Evolutionary conservation across 768 basidiomycete genomes (phyloP), one percentile per base, ranked within the genome.

Genomic region (Panellus pusillus): DNA sequence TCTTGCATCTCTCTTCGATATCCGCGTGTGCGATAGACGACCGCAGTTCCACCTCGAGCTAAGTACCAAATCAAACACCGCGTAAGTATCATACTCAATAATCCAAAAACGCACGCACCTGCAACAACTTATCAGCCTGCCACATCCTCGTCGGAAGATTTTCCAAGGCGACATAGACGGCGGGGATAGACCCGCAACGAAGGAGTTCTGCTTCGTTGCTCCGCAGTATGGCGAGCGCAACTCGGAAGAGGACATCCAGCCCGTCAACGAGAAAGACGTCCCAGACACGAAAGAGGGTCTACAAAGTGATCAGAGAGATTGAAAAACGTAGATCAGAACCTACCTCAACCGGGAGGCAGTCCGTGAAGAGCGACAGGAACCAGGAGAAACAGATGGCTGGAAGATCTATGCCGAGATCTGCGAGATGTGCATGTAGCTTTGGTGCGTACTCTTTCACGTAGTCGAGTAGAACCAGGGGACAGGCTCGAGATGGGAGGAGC

Each of bases 301-400:
- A 48, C 4, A 43, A 49, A 44, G 15, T 8, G 36, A 12, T 42
- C 37, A 64, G 46, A 28, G 57, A n/a, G 19, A 41, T 18, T 43
- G 24, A 27, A 17, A 9, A n/a, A 32, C 39, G 47, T 51, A 15
- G 43, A 17, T 9, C 19, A 7, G 4, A 46, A 67, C 78, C 29
- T 52, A 93, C 93, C 82, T 96, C 94, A 24, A 98, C 91, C 11
- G 96, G 96, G 8, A 98, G 73, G 66, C 95, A 96, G 61, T 97
- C 94, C 0, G 95, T 97, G 65, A 98, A 98, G 18, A 99, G 75
- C 3, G 93, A 94, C 20, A 99, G 74, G 71, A 98, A 97, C 97
- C 97, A 99, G 12, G 94, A 96, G 75, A 99, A 99, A 55, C 93
- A 97, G 56, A 98, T 93, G 0, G 95, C 94, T 3, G 87, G 86